Conservation (phyloP, 768 basidiomycete genomes). For the Cystobasidium ongulense region DNA sequence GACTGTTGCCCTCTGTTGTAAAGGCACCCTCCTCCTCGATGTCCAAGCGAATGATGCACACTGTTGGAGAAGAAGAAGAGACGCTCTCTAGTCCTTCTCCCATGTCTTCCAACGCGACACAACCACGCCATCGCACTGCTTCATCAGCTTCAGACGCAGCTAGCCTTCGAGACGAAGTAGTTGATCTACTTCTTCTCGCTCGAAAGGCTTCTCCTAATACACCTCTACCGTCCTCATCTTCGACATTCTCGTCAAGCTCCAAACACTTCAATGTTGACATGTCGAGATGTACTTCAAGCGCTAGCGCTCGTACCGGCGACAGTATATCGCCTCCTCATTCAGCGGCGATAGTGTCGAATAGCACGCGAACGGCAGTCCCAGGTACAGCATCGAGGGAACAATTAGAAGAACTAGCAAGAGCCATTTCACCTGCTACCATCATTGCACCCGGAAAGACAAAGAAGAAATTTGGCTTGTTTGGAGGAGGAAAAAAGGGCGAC, state of each 20-base stretch:
- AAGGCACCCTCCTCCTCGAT: not conserved
- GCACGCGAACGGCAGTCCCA: not conserved
- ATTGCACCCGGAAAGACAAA: not conserved
- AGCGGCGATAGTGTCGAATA: not conserved
- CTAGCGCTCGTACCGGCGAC: not conserved
- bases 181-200: not conserved
- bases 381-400: not conserved
- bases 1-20: not conserved
- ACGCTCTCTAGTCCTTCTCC: not conserved
- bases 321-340: not conserved
- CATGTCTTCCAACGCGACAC: not conserved
- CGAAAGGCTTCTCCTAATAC: not conserved
- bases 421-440: not conserved
- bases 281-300: not conserved
- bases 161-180: slow-evolving; percentile 1
- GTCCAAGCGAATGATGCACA: not conserved
- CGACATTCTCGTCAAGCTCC: not conserved
- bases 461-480: slow-evolving; percentile 8
- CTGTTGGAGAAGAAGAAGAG: not conserved
- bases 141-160: not conserved
- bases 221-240: not conserved
- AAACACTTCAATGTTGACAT: not conserved
- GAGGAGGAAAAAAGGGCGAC: not conserved
- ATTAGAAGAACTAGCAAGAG: not conserved
- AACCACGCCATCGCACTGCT: not conserved